Evolutionary conservation across 2,329 filamentous ascomycete species (phyloP).

Genomic region (Aspergillus terreus): DNA sequence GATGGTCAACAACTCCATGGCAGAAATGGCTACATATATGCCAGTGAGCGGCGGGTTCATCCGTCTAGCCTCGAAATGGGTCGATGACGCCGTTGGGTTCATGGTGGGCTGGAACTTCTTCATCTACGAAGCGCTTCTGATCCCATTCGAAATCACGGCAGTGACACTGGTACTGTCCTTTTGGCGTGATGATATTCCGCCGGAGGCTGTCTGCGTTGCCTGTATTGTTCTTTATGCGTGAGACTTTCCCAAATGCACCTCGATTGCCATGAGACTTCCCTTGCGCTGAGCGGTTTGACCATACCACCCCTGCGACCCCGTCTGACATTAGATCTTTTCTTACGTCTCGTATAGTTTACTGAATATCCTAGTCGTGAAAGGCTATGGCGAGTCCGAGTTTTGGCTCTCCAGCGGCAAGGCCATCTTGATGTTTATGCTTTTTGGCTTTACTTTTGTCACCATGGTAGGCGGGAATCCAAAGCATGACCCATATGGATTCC

Average conservation of each 20-base stretch:
- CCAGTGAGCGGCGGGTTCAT: conserved; percentile 42
- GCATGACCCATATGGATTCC: conserved; percentile 66
- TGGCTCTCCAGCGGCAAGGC: conserved; percentile 57
- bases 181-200: conserved; percentile 37
- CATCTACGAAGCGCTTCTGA: conserved; percentile 39
- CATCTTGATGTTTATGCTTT: conserved; percentile 62
- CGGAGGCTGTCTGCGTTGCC: conserved; percentile 31
- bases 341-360: conserved; percentile 40
- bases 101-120: conserved; percentile 49
- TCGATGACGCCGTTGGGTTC: conserved; percentile 45
- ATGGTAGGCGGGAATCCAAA: conserved; percentile 77
- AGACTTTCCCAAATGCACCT: conserved; percentile 5
- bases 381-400: conserved; percentile 62
- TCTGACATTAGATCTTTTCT: neutral
- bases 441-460: conserved; percentile 71
- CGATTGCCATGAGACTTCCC: neutral
- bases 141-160: conserved; percentile 43
- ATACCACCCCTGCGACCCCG: neutral
- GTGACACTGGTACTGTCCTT: conserved; percentile 40
- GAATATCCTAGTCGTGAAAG: conserved; percentile 66
- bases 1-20: conserved; percentile 39
- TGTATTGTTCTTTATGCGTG: conserved; percentile 27
- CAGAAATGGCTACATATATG: conserved; percentile 44
- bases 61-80: conserved; percentile 41
- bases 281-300: neutral